Percentiles rank a stretch among this genome's conserved stretches.
phyloP scores from a whole-genome alignment of 2,329 filamentous ascomycete species.

The Alternaria sp. region DNA sequence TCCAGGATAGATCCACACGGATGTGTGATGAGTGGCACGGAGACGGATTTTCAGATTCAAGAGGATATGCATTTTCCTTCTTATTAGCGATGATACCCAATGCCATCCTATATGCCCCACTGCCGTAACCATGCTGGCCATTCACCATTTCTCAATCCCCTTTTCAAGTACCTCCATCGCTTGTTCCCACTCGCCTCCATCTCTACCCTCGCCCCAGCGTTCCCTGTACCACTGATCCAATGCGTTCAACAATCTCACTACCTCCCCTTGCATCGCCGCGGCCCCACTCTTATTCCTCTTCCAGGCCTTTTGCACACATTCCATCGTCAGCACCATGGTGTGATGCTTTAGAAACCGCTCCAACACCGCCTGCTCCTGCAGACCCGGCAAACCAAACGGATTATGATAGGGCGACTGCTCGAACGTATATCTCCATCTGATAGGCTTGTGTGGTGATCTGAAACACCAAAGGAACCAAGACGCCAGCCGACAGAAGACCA shows the following conservation, averaged over 20 bases:
- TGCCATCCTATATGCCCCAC: background rate
- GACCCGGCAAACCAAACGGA: conserved; percentile 1
- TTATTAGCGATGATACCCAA: background rate
- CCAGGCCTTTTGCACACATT: conserved; percentile 11
- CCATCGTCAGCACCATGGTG: conserved; percentile 6
- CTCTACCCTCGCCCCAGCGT: background rate
- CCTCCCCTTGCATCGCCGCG: conserved; percentile 7
- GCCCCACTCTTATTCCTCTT: background rate
- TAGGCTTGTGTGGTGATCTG: background rate
- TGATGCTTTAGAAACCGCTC: conserved; percentile 3
- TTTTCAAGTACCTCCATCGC: background rate
- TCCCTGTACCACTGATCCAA: conserved; percentile 5
- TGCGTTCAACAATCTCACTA: conserved; percentile 6
- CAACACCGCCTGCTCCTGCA: background rate
- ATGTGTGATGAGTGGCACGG: background rate
- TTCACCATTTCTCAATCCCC: conserved; percentile 12
- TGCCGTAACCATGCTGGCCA: background rate
- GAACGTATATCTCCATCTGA: conserved; percentile 17
- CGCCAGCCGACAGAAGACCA: conserved; percentile 24
- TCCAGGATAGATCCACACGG: background rate
- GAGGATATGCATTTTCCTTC: background rate
- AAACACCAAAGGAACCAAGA: conserved; percentile 21
- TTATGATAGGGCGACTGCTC: conserved; percentile 5
- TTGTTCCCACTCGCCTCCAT: background rate
- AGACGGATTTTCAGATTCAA: background rate